Base-by-base conservation (phyloP, 441 rosid species). In the Croton laevigatus region DNA sequence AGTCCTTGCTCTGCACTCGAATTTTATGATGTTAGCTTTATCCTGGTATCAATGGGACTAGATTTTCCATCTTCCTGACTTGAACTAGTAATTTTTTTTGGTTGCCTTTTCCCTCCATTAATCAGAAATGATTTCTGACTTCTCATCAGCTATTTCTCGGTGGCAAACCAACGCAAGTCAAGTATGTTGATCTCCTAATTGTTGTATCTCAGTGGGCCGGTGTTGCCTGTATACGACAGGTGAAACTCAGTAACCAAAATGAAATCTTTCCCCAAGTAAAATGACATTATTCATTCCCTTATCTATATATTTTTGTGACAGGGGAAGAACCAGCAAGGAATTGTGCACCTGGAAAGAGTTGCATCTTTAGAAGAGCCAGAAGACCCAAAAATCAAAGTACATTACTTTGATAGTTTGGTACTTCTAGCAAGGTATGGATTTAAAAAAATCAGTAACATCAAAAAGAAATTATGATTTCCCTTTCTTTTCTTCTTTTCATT, bases 131-230 rank as follows among this genome's bases (percentile, higher is more conserved):
- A 44, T 49, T 58, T 62, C n/a, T 65, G 44, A 71, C 10, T 22
- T 72, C 23, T 49, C 8, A 62, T 69, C 90, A 94, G 99, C 83
- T 94, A 27, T 78, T 66, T 63, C 74, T 75, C 76, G 73, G 70
- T 62, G 84, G 79, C 66, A 64, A 78, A 71, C 81, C 84, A 37
- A 76, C 81, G 27, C 80, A 76, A 61, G 81, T 74, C 5, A 88
- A 89, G 70, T 78, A 88, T 78, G 74, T 83, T 45, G 84, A 88
- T 76, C 91, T 81, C 65, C 73, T 88, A 45, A 88, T 92, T 78
- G 79, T 88, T 32, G 85, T 93, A 52, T 94, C 94, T 71, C 89
- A 85, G 62, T 89, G 91, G 93, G 93, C 97, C 52, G 98, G 96
- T 65, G 73, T 85, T 51, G 90, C 90, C 59, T 82, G 74, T 71